Percentiles rank a stretch among this genome's conserved stretches.
phyloP scores from a whole-genome alignment of 208 protist species.

The Trichomonas gallinae region DNA sequence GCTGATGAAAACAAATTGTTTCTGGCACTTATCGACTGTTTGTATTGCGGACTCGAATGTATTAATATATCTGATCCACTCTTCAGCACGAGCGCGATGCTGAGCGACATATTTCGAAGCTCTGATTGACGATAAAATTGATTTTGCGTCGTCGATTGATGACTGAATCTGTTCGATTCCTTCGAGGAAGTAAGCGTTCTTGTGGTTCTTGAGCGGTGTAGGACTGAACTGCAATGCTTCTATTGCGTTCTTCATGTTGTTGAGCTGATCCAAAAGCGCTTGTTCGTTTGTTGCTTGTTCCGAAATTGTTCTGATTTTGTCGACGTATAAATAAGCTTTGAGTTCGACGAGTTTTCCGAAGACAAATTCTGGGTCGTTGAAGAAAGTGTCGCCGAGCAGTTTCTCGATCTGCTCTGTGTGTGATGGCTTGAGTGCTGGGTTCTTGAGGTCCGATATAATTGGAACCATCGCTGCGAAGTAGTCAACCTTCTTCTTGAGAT shows the following conservation, averaged over 20 bases:
- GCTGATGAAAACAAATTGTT: neutral
- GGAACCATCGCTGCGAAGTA: neutral
- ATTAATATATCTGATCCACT: conserved; percentile 40
- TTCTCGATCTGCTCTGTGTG: neutral
- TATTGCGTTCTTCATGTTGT: neutral
- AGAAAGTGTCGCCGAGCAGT: neutral
- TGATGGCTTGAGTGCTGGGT: neutral
- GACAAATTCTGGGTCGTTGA: neutral
- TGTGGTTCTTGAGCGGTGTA: neutral
- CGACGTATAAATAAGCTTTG: neutral
- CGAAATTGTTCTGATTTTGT: neutral
- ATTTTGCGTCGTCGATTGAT: neutral
- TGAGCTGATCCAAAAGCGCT: neutral
- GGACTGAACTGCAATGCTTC: neutral
- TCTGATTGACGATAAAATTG: neutral
- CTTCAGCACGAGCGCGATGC: conserved; percentile 32
- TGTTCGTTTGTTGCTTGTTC: conserved; percentile 19
- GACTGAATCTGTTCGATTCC: neutral
- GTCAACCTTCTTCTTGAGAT: neutral
- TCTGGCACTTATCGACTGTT: neutral
- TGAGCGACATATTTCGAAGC: neutral
- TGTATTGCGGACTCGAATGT: conserved; percentile 32
- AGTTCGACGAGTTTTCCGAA: neutral
- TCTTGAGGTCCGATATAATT: neutral
- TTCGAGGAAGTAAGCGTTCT: neutral